A percentile compares a stretch with the other conserved stretches of the same genome.
Evolutionary conservation across 2,329 filamentous ascomycete species (phyloP).

Genomic region (Eutypella sp.): DNA sequence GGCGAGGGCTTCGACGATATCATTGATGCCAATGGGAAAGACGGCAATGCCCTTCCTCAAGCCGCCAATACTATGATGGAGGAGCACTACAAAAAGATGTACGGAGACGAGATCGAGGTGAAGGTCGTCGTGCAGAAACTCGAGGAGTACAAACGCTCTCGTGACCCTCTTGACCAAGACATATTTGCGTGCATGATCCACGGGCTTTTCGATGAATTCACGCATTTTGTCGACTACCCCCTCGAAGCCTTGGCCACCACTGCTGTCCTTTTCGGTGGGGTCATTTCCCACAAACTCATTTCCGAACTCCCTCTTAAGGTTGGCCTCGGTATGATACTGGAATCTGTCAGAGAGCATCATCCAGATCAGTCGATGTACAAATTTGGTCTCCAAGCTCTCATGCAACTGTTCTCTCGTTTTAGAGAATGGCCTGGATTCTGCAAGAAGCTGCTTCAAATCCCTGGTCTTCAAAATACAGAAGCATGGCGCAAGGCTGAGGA

Average conservation of each 20-base stretch:
- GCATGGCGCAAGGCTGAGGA: constrained; percentile 80
- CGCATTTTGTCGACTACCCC: constrained; percentile 91
- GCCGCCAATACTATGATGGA: constrained; percentile 90
- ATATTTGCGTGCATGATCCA: constrained; percentile 98
- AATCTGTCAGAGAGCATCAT: constrained; percentile 81
- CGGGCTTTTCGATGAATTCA: constrained; percentile 94
- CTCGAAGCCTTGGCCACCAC: constrained; percentile 94
- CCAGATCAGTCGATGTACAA: constrained; percentile 93
- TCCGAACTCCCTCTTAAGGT: constrained; percentile 87
- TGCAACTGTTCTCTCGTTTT: constrained; percentile 79
- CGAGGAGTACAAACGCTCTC: constrained; percentile 81
- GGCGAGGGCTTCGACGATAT: constrained; percentile 88
- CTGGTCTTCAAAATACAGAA: constrained; percentile 76
- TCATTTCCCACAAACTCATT: constrained; percentile 90
- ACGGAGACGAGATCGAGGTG: constrained; percentile 82
- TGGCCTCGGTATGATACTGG: constrained; percentile 95
- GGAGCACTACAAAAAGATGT: constrained; percentile 97
- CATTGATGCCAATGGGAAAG: constrained; percentile 77
- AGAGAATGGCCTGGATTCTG: constrained; percentile 96
- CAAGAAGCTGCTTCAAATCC: constrained; percentile 75
- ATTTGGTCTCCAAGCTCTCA: constrained; percentile 90
- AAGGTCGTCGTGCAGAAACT: constrained; percentile 80
- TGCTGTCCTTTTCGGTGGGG: constrained; percentile 91
- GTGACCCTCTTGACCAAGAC: constrained; percentile 80
- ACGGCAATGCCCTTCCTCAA: constrained; percentile 73